Percentiles rank a stretch among this genome's conserved stretches.
Conservation (phyloP, 305 asterid genomes). For the Caryopteris hybrid region DNA sequence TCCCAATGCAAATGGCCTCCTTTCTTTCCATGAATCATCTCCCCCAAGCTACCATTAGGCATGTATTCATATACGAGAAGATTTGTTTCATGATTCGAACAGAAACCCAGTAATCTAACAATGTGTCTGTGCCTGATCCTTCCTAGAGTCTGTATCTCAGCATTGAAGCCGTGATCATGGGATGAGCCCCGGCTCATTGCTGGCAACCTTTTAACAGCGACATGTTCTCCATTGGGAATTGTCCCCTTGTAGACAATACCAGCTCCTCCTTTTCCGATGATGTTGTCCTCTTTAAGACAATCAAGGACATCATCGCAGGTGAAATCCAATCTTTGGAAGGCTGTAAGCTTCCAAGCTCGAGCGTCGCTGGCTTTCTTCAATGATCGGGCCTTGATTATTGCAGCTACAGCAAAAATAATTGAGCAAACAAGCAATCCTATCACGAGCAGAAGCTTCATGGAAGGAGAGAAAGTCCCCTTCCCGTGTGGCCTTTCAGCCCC, state of each 20-base stretch:
- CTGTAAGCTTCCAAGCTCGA: conserved; percentile 89
- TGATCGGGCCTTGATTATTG: conserved; percentile 73
- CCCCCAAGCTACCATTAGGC: conserved; percentile 97
- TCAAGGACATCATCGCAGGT: conserved; percentile 80
- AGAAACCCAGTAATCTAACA: conserved; percentile 76
- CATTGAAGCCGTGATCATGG: conserved; percentile 94
- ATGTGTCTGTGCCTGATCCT: conserved; percentile 88
- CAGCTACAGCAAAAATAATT: conserved; percentile 78
- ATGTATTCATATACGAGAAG: conserved; percentile 82
- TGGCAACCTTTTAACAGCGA: conserved; percentile 79
- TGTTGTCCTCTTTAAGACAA: conserved; percentile 80
- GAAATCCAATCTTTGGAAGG: conserved; percentile 89
- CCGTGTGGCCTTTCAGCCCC: conserved; percentile 49
- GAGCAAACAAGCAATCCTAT: conserved; percentile 78
- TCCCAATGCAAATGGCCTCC: conserved; percentile 93
- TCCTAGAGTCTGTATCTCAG: conserved; percentile 90
- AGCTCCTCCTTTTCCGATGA: conserved; percentile 94
- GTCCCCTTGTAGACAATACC: conserved; percentile 84
- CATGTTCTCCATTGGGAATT: conserved; percentile 65
- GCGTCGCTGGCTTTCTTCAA: conserved; percentile 74
- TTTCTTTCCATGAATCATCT: conserved; percentile 85
- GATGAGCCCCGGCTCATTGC: conserved; percentile 80
- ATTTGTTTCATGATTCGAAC: conserved; percentile 86
- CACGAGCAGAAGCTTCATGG: conserved; percentile 82
- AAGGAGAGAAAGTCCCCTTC: conserved; percentile 56